Base-by-base conservation (phyloP, 225 moss, liverwort and hornwort genomes). In the Climacium dendroides region DNA sequence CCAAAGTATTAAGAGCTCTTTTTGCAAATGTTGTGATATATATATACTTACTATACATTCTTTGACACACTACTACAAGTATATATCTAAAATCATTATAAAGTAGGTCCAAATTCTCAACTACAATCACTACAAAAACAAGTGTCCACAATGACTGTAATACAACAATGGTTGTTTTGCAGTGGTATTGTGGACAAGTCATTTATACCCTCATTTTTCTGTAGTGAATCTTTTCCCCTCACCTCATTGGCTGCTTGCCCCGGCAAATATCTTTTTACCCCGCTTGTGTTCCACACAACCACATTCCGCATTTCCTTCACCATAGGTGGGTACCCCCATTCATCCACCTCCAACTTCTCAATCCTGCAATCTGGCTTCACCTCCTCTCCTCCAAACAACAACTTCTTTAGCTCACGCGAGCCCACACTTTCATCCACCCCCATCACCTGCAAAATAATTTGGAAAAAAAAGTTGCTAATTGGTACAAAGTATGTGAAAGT, bases 241-340 rank as follows among this genome's bases (percentile, higher is more conserved):
- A 98, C 82, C 67, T 97, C 95, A 2, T 91, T 83, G 5, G 87
- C 91, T 5, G 95, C 98, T 29, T 87, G 92, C 17, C 93, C 47
- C 0, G 97, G 95, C 43, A 97, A 82, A 39, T 95, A 97, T 6
- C 96, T 91, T 43, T 92, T 96, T 4, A 90, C 63, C 13, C 81
- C 43, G 0, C 25, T 39, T 0, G 57, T 69, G 15, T 87, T 92
- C 95, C 97, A 97, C 7, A 90, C 58, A 0, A 94, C 62, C 1
- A 94, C 47, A 19, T 89, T 87, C 14, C 17, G 88, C 77, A 92
- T 86, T 8, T 94, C 91, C 69, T 88, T 85, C 0, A 84, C 59
- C 3, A 61, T 3, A 0, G 43, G 83, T 13, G 88, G 84, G 1
- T 88, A 78, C 0, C 61, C 67, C 77, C 53, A 81, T n/a, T 92